Evolutionary conservation across 768 basidiomycete species (phyloP).

Genomic region (Kwoniella bestiolae): DNA sequence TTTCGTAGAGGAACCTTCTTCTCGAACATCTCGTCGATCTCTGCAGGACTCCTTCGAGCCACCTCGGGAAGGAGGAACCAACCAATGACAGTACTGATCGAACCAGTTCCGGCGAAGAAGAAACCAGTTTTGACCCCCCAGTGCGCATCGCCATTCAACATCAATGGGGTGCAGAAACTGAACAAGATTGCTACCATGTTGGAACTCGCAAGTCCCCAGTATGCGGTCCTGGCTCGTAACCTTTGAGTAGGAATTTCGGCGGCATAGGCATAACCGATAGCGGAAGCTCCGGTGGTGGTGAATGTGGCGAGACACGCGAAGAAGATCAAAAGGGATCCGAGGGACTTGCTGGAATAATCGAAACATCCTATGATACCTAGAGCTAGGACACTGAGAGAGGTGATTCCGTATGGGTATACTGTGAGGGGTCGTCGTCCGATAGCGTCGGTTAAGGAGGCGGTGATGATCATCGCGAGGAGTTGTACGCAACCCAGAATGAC

Average conservation of each 20-base stretch:
- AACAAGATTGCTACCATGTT: slow-evolving; percentile 37
- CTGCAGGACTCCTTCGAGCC: slow-evolving; percentile 17
- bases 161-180: slow-evolving; percentile 24
- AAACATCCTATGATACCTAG: slow-evolving; percentile 38
- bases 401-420: slow-evolving; percentile 27
- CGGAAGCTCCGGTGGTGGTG: slow-evolving; percentile 32
- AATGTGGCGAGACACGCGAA: slow-evolving; percentile 39
- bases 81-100: slow-evolving; percentile 15
- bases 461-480: slow-evolving; percentile 16
- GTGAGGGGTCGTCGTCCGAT: slow-evolving; percentile 18
- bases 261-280: slow-evolving; percentile 37
- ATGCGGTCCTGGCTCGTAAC: slow-evolving; percentile 29
- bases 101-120: slow-evolving; percentile 26
- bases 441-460: slow-evolving; percentile 2
- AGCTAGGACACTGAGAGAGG: slow-evolving; percentile 20
- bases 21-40: slow-evolving; percentile 30
- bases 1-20: slow-evolving; percentile 26
- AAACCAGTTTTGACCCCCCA: slow-evolving; percentile 27
- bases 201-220: slow-evolving; percentile 23
- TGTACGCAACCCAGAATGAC: slow-evolving; percentile 25
- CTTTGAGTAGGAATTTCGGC: slow-evolving; percentile 33
- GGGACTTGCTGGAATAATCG: slow-evolving; percentile 21
- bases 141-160: slow-evolving; percentile 17
- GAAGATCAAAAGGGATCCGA: slow-evolving; percentile 34
- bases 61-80: slow-evolving; percentile 30